Evolutionary conservation across 2,329 filamentous ascomycete genomes (phyloP), one percentile per base, ranked within the genome.

Genomic region (Xylaria sp.): DNA sequence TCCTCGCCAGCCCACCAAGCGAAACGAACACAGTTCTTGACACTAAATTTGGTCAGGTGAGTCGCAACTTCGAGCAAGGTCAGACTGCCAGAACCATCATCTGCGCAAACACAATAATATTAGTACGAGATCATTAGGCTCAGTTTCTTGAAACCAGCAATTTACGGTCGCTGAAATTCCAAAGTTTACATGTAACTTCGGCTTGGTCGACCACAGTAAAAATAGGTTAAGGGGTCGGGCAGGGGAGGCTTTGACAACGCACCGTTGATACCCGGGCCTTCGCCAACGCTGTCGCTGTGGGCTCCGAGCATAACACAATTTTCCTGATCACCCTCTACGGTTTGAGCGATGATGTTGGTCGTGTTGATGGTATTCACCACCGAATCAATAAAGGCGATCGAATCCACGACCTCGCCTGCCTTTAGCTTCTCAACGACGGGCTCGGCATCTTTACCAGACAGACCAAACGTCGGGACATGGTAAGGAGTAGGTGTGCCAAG

Each of bases 261-360:
- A 71, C 69, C 92, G 78, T 94, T 94, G 83, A 94, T 93, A 23
- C 92, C 92, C 0, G 89, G 88, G 0, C 89, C 89, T 60, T 87
- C 89, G 0, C 82, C 76, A 17, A 91, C 89, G 69, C 86, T 87
- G 76, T 91, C 89, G 40, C 85, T 88, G 80, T 91, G 89, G 1
- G 84, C 89, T 20, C 89, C 89, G 0, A 90, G 82, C 86, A 90
- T 88, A 54, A 91, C 87, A 73, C 87, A 89, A 80, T 91, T 90
- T 40, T 90, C 81, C 1, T 81, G 81, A 75, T 91, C 89, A 9
- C 89, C 77, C 13, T 79, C 82, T 0, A 79, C 80, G 0, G 89
- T 91, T 80, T 91, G 88, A 2, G 88, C 88, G 58, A 92, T 81
- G 69, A 91, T 84, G 77, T 91, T 91, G 75, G 80, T 83, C 1